Percentiles rank a stretch among this genome's conserved stretches.
These are phyloP conservation scores for Scortechinia acanthostroma DNA, from an alignment of 2,329 filamentous ascomycete species.

Conservation along the genomic window DNA sequence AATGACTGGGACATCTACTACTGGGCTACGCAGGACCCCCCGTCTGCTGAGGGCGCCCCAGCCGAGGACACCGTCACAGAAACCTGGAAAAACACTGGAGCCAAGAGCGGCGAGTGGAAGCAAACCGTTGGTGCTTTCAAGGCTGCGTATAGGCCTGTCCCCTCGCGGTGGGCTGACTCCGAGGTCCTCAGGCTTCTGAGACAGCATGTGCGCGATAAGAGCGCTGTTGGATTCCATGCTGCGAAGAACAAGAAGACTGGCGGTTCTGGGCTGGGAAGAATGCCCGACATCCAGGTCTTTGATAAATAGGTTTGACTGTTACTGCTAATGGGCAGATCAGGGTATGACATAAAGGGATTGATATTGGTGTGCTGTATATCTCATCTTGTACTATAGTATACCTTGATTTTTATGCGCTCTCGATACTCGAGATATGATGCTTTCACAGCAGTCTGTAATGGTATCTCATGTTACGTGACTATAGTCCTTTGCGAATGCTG, in stretches of 20 bases:
- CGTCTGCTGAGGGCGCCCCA: background rate
- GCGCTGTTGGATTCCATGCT: conserved; percentile 27
- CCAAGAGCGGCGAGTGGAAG: conserved; percentile 72
- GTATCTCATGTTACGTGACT: too few species aligned
- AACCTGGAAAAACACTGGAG: conserved; percentile 5
- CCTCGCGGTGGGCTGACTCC: conserved; percentile 75
- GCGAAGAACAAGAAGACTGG: background rate
- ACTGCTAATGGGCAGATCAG: too few species aligned
- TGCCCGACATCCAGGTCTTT: background rate
- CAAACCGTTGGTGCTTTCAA: conserved; percentile 93
- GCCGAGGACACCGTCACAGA: conserved; percentile 2
- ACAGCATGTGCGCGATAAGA: conserved; percentile 70
- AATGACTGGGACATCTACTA: conserved; percentile 99
- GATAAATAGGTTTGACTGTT: too few species aligned
- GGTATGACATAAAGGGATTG: too few species aligned
- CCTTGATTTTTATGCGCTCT: too few species aligned
- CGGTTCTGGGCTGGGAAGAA: background rate
- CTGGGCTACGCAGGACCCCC: conserved; percentile 80
- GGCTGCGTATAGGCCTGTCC: conserved; percentile 86
- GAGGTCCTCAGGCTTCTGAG: conserved; percentile 72
- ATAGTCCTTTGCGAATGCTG: too few species aligned
- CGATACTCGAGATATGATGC: too few species aligned
- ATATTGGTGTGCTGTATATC: too few species aligned
- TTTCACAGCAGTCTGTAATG: too few species aligned
- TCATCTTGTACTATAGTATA: too few species aligned